Percentiles rank a stretch among this genome's conserved stretches.
Conservation (phyloP, 306 rosid species). For the Lathyrus oleraceus region DNA sequence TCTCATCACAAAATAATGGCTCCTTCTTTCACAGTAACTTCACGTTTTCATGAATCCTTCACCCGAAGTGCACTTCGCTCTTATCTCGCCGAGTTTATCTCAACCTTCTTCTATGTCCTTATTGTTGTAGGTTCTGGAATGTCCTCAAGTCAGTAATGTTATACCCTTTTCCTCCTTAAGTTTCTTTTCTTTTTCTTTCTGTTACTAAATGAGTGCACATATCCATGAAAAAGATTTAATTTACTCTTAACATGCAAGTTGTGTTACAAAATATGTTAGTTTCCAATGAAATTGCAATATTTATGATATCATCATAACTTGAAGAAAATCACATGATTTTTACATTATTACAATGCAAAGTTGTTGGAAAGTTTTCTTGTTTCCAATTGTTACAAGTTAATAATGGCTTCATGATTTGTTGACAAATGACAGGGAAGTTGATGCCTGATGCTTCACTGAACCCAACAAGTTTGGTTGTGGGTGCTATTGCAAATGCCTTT, state of each 20-base stretch:
- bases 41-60: slow-evolving; percentile 57
- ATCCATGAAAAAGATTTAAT: neutral
- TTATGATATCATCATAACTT: slow-evolving; percentile 1
- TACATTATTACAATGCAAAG: neutral
- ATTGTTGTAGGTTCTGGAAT: slow-evolving; percentile 65
- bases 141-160: slow-evolving; percentile 69
- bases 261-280: neutral
- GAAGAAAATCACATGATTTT: neutral
- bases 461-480: slow-evolving; percentile 57
- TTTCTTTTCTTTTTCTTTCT: neutral
- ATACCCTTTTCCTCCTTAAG: neutral
- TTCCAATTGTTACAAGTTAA: neutral
- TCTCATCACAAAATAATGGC: slow-evolving; percentile 45
- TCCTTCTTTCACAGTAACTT: slow-evolving; percentile 35
- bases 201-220: neutral
- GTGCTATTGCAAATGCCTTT: slow-evolving; percentile 57
- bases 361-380: neutral
- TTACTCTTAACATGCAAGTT: neutral
- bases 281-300: neutral
- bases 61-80: slow-evolving; percentile 68
- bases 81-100: slow-evolving; percentile 80
- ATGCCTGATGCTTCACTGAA: slow-evolving; percentile 62
- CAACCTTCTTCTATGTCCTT: slow-evolving; percentile 82
- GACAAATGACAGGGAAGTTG: slow-evolving; percentile 57
- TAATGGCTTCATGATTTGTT: too few species aligned